Conservation (phyloP, 2,329 filamentous ascomycete genomes). For the Paecilomyces variotii region DNA sequence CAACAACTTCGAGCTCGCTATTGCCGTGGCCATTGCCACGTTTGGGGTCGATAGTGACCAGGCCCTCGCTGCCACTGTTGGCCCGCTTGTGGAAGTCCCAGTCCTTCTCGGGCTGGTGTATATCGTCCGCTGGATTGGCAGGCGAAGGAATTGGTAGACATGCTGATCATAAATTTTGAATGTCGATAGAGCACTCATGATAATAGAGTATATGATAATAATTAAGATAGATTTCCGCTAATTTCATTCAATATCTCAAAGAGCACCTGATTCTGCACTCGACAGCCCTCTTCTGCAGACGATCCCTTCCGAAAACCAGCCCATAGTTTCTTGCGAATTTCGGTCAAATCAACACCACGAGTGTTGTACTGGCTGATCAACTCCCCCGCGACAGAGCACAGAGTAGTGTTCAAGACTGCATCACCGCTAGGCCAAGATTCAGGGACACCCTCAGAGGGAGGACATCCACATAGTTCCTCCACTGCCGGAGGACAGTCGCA, state of each 20-base stretch:
- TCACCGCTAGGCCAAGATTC: conserved; percentile 14
- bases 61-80: conserved; percentile 74
- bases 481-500: conserved; percentile 18
- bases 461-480: background rate
- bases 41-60: conserved; percentile 72
- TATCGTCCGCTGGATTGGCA: conserved; percentile 48
- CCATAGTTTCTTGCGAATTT: conserved; percentile 27
- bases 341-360: conserved; percentile 24
- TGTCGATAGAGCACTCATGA: background rate
- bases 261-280: conserved; percentile 35
- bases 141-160: conserved; percentile 7
- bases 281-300: conserved; percentile 23
- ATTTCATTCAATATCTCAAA: conserved; percentile 34
- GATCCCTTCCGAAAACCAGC: conserved; percentile 23
- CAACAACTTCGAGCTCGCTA: conserved; percentile 89
- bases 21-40: conserved; percentile 75
- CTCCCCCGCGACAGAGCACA: conserved; percentile 32
- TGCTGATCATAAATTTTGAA: background rate
- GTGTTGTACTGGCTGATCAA: conserved; percentile 31
- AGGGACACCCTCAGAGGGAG: background rate
- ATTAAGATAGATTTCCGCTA: conserved; percentile 12
- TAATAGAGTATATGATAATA: background rate
- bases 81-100: conserved; percentile 79
- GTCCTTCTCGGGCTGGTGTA: conserved; percentile 73
- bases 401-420: conserved; percentile 25